Evolutionary conservation across 2,329 filamentous ascomycete species (phyloP).

Genomic region (Aspergillus sp.): DNA sequence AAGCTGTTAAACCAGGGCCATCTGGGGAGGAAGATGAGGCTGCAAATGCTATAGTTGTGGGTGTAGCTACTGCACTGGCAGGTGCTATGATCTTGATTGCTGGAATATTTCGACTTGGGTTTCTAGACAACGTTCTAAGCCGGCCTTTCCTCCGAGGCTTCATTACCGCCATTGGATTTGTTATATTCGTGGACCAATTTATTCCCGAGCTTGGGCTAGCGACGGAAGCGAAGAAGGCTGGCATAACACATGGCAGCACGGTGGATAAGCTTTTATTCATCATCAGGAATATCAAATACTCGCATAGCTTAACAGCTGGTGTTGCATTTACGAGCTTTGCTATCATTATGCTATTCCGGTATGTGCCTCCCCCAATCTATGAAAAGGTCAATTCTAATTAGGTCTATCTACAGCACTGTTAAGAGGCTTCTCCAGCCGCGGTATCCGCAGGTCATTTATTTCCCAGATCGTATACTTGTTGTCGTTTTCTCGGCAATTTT

Average conservation of each 20-base stretch:
- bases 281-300: conserved; percentile 61
- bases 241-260: conserved; percentile 77
- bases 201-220: conserved; percentile 84
- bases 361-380: conserved; percentile 29
- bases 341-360: conserved; percentile 89
- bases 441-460: conserved; percentile 77
- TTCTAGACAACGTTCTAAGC: conserved; percentile 90
- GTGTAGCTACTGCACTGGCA: conserved; percentile 82
- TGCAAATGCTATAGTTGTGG: conserved; percentile 79
- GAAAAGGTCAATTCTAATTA: conserved; percentile 10
- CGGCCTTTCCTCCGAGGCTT: conserved; percentile 91
- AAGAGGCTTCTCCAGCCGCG: conserved; percentile 79
- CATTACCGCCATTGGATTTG: conserved; percentile 94
- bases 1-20: conserved; percentile 68
- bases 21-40: conserved; percentile 66
- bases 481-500: conserved; percentile 82
- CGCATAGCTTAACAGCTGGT: conserved; percentile 72
- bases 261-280: conserved; percentile 84
- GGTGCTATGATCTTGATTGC: conserved; percentile 86
- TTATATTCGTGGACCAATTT: conserved; percentile 92
- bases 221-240: conserved; percentile 59
- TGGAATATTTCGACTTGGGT: conserved; percentile 81
- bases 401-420: conserved; percentile 60
- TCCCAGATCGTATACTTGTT: conserved; percentile 88
- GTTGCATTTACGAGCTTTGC: conserved; percentile 78